Conservation (phyloP, 2,329 filamentous ascomycete genomes). For the Aspergillus bombycis region DNA sequence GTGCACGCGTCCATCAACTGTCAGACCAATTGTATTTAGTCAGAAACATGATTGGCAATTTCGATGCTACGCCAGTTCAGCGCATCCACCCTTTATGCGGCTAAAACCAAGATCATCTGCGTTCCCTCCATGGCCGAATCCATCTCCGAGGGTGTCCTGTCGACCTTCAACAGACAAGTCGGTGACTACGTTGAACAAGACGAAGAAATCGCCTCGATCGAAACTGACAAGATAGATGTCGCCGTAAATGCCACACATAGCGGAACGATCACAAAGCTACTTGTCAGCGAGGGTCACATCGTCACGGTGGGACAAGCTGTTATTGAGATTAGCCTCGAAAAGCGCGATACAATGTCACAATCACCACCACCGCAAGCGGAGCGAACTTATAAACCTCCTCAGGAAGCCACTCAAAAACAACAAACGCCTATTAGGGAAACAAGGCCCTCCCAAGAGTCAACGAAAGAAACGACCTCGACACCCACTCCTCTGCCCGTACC, state of each 20-base stretch:
- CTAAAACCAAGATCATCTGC: background rate
- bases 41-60: background rate
- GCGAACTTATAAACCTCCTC: background rate
- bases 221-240: background rate
- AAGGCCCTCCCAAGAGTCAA: background rate
- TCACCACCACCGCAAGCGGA: background rate
- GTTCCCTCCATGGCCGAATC: conserved; percentile 4
- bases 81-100: background rate
- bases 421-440: background rate
- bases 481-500: background rate
- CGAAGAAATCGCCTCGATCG: background rate
- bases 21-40: background rate
- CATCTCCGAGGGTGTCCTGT: background rate
- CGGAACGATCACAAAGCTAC: background rate
- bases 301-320: background rate
- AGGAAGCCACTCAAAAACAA: background rate
- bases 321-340: background rate
- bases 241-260: background rate
- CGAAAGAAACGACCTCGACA: background rate
- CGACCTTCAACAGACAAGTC: background rate
- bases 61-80: background rate
- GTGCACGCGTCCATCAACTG: background rate
- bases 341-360: background rate
- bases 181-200: background rate
- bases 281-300: background rate